phyloP scores from a whole-genome alignment of 2,329 filamentous ascomycete genomes.

The Xylariaceae sp. region DNA sequence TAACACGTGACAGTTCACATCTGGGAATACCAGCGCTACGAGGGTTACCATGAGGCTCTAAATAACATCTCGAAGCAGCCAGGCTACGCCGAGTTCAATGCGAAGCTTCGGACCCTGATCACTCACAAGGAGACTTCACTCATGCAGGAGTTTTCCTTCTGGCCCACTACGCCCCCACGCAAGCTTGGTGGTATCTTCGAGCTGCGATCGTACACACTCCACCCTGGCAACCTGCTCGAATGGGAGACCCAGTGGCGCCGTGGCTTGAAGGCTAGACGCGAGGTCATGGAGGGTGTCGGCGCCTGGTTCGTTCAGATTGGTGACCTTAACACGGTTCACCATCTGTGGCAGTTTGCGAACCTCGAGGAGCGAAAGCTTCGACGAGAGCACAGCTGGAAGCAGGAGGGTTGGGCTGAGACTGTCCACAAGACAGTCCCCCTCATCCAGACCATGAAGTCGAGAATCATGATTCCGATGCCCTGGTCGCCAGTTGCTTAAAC shows the following conservation, averaged over 20 bases:
- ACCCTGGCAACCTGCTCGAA: slow-evolving; percentile 91
- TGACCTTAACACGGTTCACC: slow-evolving; percentile 94
- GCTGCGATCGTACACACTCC: slow-evolving; percentile 90
- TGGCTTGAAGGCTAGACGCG: slow-evolving; percentile 80
- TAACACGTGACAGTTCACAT: slow-evolving; percentile 70
- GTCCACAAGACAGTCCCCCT: slow-evolving; percentile 98
- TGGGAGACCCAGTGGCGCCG: slow-evolving; percentile 99
- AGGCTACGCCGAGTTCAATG: slow-evolving; percentile 78
- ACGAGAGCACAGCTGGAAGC: slow-evolving; percentile 89
- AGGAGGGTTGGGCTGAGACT: slow-evolving; percentile 93
- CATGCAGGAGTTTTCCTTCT: slow-evolving; percentile 99
- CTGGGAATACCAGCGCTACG: slow-evolving; percentile 98
- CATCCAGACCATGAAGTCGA: slow-evolving; percentile 94
- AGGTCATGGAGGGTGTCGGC: slow-evolving; percentile 97
- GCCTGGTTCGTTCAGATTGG: slow-evolving; percentile 99
- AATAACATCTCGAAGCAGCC: slow-evolving; percentile 78
- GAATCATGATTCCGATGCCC: slow-evolving; percentile 87
- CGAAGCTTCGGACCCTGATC: slow-evolving; percentile 80
- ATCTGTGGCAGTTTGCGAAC: slow-evolving; percentile 98
- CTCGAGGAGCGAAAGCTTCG: slow-evolving; percentile 86
- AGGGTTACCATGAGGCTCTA: slow-evolving; percentile 89
- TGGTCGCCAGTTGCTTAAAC: slow-evolving; percentile 85
- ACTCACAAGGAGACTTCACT: slow-evolving; percentile 78
- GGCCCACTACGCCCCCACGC: slow-evolving; percentile 89
- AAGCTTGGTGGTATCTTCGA: slow-evolving; percentile 91